Evolutionary conservation across 78 protist genomes (phyloP).

Genomic region (Andalucia godoyi): DNA sequence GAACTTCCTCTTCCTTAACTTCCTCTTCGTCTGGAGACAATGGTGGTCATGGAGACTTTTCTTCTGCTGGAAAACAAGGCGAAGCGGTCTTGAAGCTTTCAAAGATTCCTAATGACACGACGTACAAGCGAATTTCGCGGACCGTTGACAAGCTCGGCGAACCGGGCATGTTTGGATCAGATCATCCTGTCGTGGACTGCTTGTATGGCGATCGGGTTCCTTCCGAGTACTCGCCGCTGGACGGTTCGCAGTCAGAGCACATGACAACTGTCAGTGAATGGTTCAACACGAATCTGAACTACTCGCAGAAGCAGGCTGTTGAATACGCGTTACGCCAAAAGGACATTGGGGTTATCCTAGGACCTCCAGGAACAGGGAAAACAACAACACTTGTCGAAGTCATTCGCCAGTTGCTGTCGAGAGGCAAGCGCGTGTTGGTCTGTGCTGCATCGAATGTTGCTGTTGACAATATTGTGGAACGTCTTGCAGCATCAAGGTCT

Average conservation of each 20-base stretch:
- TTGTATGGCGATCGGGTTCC: no score
- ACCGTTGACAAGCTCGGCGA: conserved; percentile 6
- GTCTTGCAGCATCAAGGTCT: not conserved
- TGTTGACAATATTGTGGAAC: conserved; percentile 44
- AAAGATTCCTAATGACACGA: conserved; percentile 35
- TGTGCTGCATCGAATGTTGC: conserved; percentile 73
- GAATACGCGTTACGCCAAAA: conserved; percentile 22
- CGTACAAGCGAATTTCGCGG: conserved; percentile 35
- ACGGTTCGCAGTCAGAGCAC: not conserved
- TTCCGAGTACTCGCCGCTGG: no score
- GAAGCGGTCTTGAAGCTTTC: no score
- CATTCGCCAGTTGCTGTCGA: conserved; percentile 27
- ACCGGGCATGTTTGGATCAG: not conserved
- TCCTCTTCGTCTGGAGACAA: no score
- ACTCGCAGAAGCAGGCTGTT: conserved; percentile 38
- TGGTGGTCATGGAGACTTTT: no score
- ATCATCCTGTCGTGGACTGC: not conserved
- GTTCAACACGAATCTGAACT: conserved; percentile 6
- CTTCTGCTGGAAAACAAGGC: no score
- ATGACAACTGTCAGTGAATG: not conserved
- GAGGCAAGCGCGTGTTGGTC: conserved; percentile 47
- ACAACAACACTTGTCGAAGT: conserved; percentile 64
- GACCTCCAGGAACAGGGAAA: conserved; percentile 78
- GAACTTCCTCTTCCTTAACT: no score
- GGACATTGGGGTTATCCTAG: conserved; percentile 64